Evolutionary conservation across 257 asterid species (phyloP).

Genomic region (Solanum sejunctum): DNA sequence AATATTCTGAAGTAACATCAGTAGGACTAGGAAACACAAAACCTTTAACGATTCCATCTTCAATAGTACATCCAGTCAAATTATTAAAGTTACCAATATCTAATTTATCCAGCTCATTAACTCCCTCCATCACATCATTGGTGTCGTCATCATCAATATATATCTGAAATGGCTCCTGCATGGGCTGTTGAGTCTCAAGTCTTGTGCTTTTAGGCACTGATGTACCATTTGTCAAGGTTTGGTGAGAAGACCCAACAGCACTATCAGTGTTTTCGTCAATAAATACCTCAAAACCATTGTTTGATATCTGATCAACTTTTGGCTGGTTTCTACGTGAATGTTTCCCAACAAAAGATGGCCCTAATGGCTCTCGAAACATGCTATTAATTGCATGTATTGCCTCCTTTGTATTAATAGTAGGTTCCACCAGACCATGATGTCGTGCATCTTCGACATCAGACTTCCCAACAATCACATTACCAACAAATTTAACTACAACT

Average conservation of each 20-base stretch:
- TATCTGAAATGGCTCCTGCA: conserved; percentile 46
- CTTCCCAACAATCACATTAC: conserved; percentile 61
- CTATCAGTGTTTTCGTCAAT: conserved; percentile 33
- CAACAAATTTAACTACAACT: conserved; percentile 49
- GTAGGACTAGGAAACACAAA: conserved; percentile 36
- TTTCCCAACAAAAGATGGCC: conserved; percentile 39
- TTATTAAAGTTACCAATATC: conserved; percentile 4
- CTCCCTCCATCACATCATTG: conserved; percentile 18
- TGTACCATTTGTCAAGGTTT: conserved; percentile 13
- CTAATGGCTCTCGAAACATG: conserved; percentile 81
- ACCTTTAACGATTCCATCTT: conserved; percentile 4
- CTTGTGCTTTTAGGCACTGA: conserved; percentile 1
- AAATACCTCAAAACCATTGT: conserved; percentile 30
- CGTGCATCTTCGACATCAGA: conserved; percentile 67
- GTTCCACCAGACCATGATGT: conserved; percentile 92
- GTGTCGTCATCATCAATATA: conserved; percentile 58
- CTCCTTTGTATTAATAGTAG: conserved; percentile 75
- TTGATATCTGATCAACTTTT: conserved; percentile 11
- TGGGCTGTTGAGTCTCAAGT: conserved; percentile 21
- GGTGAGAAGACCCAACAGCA: conserved; percentile 10
- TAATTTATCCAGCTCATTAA: conserved; percentile 6
- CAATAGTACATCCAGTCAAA: conserved; percentile 7
- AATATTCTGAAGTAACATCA: conserved; percentile 29
- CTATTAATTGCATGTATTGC: conserved; percentile 72
- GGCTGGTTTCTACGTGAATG: conserved; percentile 20